phyloP scores from a whole-genome alignment of 2,329 filamentous ascomycete species.

The Ophiocordyceps camponoti-floridani region DNA sequence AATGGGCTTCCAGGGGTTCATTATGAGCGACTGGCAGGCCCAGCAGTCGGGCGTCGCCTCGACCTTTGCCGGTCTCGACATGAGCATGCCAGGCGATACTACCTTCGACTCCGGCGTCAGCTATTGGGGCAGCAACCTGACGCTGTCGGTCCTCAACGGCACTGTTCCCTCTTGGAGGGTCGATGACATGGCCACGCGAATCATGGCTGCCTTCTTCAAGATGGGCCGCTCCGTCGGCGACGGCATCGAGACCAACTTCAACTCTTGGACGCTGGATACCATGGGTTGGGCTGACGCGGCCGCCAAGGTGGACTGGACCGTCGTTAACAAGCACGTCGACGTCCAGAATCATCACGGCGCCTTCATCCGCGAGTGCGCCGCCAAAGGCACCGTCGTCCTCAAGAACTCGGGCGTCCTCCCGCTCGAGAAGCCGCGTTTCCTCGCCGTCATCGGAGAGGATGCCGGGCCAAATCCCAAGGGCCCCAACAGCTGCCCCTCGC shows the following conservation, averaged over 20 bases:
- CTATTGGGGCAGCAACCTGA: constrained; percentile 78
- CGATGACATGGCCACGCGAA: constrained; percentile 84
- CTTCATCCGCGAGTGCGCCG: constrained; percentile 59
- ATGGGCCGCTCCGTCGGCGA: constrained; percentile 34
- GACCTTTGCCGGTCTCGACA: constrained; percentile 60
- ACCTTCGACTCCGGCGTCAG: constrained; percentile 53
- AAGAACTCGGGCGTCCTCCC: constrained; percentile 72
- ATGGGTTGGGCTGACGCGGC: constrained; percentile 50
- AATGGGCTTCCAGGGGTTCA: constrained; percentile 64
- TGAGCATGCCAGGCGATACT: constrained; percentile 80
- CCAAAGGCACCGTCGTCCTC: constrained; percentile 69
- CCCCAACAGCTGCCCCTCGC: constrained; percentile 62
- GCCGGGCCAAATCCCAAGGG: constrained; percentile 58
- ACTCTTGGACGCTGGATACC: constrained; percentile 69
- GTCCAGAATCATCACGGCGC: constrained; percentile 59
- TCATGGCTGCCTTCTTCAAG: constrained; percentile 54
- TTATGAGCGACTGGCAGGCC: constrained; percentile 67
- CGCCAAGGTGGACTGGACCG: constrained; percentile 40
- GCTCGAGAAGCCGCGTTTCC: constrained; percentile 57
- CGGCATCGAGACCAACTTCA: constrained; percentile 54
- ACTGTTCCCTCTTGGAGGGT: constrained; percentile 74
- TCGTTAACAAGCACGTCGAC: constrained; percentile 68
- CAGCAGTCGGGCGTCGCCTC: constrained; percentile 51
- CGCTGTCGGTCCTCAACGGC: constrained; percentile 73
- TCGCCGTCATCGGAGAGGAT: constrained; percentile 69